Evolutionary conservation across 2,329 filamentous ascomycete genomes (phyloP).

Genomic region (Davidsoniella virescens): DNA sequence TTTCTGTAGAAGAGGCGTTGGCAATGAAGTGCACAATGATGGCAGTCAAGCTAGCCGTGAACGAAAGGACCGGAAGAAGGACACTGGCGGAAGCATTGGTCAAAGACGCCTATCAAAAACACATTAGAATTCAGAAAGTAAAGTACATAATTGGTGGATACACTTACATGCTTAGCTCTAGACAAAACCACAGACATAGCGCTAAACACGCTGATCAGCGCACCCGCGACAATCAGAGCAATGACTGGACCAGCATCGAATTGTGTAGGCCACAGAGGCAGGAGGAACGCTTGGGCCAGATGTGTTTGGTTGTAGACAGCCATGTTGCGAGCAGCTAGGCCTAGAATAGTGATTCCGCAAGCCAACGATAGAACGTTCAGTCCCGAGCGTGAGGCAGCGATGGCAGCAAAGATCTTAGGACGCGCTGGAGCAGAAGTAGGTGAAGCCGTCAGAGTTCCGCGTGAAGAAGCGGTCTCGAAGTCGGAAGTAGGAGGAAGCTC

Average conservation of each 20-base stretch:
- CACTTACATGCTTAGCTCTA: slow-evolving; percentile 35
- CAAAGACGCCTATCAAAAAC: slow-evolving; percentile 14
- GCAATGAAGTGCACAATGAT: slow-evolving; percentile 21
- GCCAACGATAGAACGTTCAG: slow-evolving; percentile 34
- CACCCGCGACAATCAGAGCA: slow-evolving; percentile 35
- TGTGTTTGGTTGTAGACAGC: slow-evolving; percentile 39
- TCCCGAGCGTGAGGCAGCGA: slow-evolving; percentile 30
- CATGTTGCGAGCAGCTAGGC: slow-evolving; percentile 36
- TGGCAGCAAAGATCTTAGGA: slow-evolving; percentile 23
- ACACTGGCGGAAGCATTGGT: slow-evolving; percentile 5
- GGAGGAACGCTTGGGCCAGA: slow-evolving; percentile 28
- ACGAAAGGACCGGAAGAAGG: slow-evolving; percentile 40
- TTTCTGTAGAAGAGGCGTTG: slow-evolving; percentile 16
- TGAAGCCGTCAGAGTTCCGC: slow-evolving; percentile 19
- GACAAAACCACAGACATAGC: slow-evolving; percentile 30
- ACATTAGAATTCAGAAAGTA: background rate
- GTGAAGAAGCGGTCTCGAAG: slow-evolving; percentile 31
- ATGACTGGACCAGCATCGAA: slow-evolving; percentile 41
- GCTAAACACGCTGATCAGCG: slow-evolving; percentile 33
- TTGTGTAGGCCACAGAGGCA: slow-evolving; percentile 41
- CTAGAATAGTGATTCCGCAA: slow-evolving; percentile 35
- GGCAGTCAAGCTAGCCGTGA: slow-evolving; percentile 34
- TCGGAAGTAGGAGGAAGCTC: slow-evolving; percentile 27
- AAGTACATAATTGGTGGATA: background rate
- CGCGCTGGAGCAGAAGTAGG: background rate